Base-by-base conservation (phyloP, 768 basidiomycete genomes). In the Boletus sp. region DNA sequence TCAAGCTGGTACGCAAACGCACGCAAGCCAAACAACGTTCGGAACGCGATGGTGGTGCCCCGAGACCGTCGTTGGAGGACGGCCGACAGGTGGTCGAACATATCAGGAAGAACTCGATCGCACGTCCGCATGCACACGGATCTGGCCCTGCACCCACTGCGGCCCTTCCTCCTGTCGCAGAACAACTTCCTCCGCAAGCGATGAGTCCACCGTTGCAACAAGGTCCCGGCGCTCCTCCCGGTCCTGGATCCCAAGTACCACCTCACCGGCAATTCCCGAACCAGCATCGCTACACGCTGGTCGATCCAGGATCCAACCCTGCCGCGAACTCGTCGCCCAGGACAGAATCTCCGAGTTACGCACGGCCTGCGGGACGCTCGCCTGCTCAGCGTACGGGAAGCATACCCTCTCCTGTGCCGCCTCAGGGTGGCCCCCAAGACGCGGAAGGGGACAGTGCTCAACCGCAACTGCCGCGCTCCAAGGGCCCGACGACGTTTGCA, bases 1-100 rank as follows among this genome's bases (percentile, higher is more conserved):
- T 73, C 52, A 93, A 86, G 55, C 84, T 98, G 45, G 87, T 95
- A 8, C 80, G 95, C 1, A 89, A 85, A 59, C 83, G 92, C 15
- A 97, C 94, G 0, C 79, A 75, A 74, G 94, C 81, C 52, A 83
- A 83, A 59, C 76, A 85, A 64, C 76, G 85, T 24, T 82, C 83
- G 39, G 61, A 68, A 60, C 57, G 65, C 54, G 69, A 68, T 11
- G 30, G 66, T 2, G 50, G 47, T 7, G 20, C 12, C 1, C 29
- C 60, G 4, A 55, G 65, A 18, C 30, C 54, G 17, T 66, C 67
- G 5, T 7, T 69, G 11, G 72, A 70, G 14, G 78, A 81, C 29
- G 69, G 77, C 0, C 69, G 69, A 24, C 75, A 75, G 49, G 79
- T 86, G 28, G 75, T 88, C 11, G 83, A 85, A 15, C 71, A 76